Percentiles rank a stretch among this genome's conserved stretches.
phyloP scores from a whole-genome alignment of 306 rosid genomes.

The Rosa persica region DNA sequence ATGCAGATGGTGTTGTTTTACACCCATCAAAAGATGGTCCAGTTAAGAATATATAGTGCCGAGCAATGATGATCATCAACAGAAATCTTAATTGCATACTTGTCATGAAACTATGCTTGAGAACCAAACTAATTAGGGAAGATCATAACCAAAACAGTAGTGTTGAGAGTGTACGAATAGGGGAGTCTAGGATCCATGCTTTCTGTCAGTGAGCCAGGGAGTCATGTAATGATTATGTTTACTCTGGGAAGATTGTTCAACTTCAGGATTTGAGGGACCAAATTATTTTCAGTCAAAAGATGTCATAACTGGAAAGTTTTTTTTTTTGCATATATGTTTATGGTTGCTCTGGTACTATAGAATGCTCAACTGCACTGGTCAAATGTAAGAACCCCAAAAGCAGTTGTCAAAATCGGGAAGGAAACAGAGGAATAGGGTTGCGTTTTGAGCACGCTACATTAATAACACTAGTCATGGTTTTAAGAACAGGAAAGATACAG shows the following conservation, averaged over 20 bases:
- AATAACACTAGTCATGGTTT: not conserved
- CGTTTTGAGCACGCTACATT: not conserved
- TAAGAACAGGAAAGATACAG: not conserved
- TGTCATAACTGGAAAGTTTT: not conserved
- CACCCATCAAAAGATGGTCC: not conserved
- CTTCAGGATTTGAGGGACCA: not conserved
- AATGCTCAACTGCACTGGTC: not conserved
- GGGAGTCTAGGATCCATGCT: not conserved
- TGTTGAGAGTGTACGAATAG: not conserved
- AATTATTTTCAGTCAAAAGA: not conserved
- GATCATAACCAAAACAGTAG: not conserved
- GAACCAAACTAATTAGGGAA: not conserved
- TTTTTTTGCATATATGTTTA: not conserved
- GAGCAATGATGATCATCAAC: not conserved
- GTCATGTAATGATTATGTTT: not conserved
- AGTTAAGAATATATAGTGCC: not conserved
- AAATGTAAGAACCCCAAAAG: not conserved
- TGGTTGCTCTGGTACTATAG: not conserved
- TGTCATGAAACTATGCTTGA: not conserved
- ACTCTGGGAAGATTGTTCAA: not conserved
- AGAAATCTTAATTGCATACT: not conserved
- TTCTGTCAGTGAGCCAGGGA: not conserved
- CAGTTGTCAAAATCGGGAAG: not conserved
- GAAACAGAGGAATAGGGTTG: not conserved
- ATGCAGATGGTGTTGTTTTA: not conserved